Percentiles rank a stretch among this genome's conserved stretches.
Evolutionary conservation across 495 filamentous ascomycete species (phyloP).

Genomic region (Penicillium angulare): DNA sequence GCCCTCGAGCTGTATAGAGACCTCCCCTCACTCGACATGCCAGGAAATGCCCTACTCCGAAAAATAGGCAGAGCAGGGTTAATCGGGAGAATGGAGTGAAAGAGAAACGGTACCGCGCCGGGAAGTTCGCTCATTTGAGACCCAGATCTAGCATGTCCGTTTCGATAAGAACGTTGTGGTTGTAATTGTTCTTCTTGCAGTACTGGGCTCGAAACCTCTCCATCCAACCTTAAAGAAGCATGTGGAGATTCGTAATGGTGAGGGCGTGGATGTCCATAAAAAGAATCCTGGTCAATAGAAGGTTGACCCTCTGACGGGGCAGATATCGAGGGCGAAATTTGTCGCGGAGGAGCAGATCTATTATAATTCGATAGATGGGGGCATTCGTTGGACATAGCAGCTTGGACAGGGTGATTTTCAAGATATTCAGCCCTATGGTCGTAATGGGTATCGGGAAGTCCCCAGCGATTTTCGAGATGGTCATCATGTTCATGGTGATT

Average conservation of each 20-base stretch:
- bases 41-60: slow-evolving; percentile 3
- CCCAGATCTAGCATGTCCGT: not conserved
- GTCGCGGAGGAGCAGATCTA: not conserved
- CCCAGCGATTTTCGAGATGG: not conserved
- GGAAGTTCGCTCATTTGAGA: not conserved
- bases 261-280: not conserved
- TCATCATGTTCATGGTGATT: slow-evolving; percentile 21
- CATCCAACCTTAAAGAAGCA: not conserved
- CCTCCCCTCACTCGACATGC: not conserved
- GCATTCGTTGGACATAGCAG: too few species aligned
- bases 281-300: not conserved
- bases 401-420: too few species aligned
- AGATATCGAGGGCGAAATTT: not conserved
- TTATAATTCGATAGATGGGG: not conserved
- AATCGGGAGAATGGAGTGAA: slow-evolving; percentile 19
- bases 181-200: not conserved
- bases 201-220: not conserved
- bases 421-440: not conserved
- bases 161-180: not conserved
- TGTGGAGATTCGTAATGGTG: not conserved
- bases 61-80: slow-evolving; percentile 14
- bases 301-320: not conserved
- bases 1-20: too few species aligned
- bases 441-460: not conserved
- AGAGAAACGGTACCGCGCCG: slow-evolving; percentile 10